Evolutionary conservation across 768 basidiomycete genomes (phyloP).

Genomic region (Phlebiopsis gigantea): DNA sequence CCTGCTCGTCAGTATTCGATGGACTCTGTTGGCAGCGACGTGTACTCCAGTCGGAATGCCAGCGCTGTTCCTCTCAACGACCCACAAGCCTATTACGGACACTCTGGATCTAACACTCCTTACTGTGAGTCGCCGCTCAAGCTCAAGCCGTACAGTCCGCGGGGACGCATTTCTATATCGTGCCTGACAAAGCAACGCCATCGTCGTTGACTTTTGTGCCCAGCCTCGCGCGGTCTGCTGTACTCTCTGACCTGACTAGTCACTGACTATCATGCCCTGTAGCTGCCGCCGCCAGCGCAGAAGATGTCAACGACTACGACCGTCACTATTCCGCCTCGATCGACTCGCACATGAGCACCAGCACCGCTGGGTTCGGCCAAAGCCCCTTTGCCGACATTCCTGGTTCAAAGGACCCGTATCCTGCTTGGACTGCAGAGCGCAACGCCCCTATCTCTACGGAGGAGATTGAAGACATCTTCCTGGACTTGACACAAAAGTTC

Average conservation of each 20-base stretch:
- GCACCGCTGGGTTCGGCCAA: slow-evolving; percentile 19
- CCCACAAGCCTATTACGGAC: slow-evolving; percentile 21
- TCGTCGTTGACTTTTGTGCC: not conserved
- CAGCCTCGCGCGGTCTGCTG: not conserved
- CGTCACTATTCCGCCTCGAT: slow-evolving; percentile 29
- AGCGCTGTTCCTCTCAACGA: slow-evolving; percentile 25
- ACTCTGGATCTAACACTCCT: slow-evolving; percentile 21
- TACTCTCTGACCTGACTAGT: not conserved
- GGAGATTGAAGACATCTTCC: slow-evolving; percentile 98
- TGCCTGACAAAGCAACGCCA: not conserved
- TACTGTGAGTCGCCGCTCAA: slow-evolving; percentile 16
- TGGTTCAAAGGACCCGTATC: slow-evolving; percentile 63
- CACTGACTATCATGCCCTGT: slow-evolving; percentile 13
- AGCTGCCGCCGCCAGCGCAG: slow-evolving; percentile 24
- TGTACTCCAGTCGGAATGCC: slow-evolving; percentile 24
- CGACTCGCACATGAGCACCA: slow-evolving; percentile 28
- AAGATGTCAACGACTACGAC: slow-evolving; percentile 23
- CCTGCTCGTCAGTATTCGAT: slow-evolving; percentile 24
- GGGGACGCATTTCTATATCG: not conserved
- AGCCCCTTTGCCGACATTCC: slow-evolving; percentile 25
- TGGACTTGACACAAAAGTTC: slow-evolving; percentile 97
- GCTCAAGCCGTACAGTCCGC: not conserved
- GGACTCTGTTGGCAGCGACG: slow-evolving; percentile 23
- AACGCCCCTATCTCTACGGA: slow-evolving; percentile 96
- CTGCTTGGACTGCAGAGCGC: slow-evolving; percentile 90